phyloP scores from a whole-genome alignment of 257 asterid species.

The Jaltomata sinuosa region DNA sequence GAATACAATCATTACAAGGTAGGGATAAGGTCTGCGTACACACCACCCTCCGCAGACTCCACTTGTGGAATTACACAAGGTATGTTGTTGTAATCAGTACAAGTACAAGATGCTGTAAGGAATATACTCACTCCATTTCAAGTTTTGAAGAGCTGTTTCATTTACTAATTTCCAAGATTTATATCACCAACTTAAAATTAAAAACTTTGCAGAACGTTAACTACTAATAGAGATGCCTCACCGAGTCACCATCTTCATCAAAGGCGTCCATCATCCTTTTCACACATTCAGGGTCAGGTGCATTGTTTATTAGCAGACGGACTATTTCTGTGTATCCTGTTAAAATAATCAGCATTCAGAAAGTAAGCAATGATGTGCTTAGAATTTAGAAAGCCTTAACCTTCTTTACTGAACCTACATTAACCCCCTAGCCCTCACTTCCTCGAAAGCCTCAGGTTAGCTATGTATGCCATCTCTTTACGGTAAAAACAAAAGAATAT shows the following conservation, averaged over 20 bases:
- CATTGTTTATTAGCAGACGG: constrained; percentile 34
- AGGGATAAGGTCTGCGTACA: too few relatives aligned
- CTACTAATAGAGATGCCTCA: constrained; percentile 19
- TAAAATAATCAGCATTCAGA: not conserved
- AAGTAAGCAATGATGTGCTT: not conserved
- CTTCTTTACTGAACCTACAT: not conserved
- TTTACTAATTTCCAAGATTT: not conserved
- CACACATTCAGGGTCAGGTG: constrained; percentile 35
- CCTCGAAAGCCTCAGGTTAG: not conserved
- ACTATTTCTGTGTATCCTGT: constrained; percentile 62
- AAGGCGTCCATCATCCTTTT: constrained; percentile 60
- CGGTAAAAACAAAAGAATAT: not conserved
- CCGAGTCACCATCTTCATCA: constrained; percentile 78
- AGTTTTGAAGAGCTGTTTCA: not conserved
- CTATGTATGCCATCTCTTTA: not conserved
- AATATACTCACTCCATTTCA: not conserved
- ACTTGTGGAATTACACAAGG: too few relatives aligned
- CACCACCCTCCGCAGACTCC: too few relatives aligned
- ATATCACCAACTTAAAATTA: not conserved
- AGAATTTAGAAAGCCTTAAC: too few relatives aligned
- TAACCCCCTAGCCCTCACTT: not conserved
- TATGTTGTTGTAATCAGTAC: too few relatives aligned
- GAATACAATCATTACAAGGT: not conserved
- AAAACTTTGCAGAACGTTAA: not conserved
- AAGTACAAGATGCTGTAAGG: not conserved